Conservation (phyloP, 148 eudicot genomes). For the Arctostaphylos glauca region DNA sequence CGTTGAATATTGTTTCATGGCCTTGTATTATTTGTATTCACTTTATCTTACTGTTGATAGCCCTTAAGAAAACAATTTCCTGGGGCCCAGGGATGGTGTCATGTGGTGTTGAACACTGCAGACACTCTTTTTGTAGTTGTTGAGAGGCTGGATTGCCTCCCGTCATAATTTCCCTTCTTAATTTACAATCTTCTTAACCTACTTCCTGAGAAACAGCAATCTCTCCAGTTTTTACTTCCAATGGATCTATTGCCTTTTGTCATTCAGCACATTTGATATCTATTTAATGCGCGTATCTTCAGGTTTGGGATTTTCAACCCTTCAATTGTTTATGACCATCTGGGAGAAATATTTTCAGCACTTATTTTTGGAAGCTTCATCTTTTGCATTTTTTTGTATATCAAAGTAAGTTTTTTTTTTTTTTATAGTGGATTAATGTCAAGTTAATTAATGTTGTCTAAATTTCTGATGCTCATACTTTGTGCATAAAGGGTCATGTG, state of each 20-base stretch:
- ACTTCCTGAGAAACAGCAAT: neutral
- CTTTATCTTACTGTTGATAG: neutral
- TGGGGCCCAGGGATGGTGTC: neutral
- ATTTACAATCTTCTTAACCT: neutral
- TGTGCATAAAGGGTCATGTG: conserved; percentile 62
- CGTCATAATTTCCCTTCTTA: neutral
- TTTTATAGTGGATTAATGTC: neutral
- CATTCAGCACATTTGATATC: neutral
- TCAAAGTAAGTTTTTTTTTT: conserved; percentile 51
- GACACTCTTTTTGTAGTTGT: neutral
- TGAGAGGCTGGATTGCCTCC: neutral
- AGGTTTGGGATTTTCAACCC: conserved; percentile 94
- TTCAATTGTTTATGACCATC: conserved; percentile 76
- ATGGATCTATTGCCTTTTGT: neutral
- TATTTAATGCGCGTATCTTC: conserved; percentile 24
- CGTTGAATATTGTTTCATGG: neutral
- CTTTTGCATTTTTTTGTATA: conserved; percentile 75
- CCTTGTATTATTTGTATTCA: neutral
- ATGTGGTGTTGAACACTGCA: neutral
- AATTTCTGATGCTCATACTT: conserved; percentile 26
- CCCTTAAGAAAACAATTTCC: neutral
- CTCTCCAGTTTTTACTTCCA: neutral
- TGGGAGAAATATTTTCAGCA: conserved; percentile 93
- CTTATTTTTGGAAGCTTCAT: conserved; percentile 90
- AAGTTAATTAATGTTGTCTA: neutral